A percentile compares a stretch with the other conserved stretches of the same genome.
These are phyloP conservation scores for Trapa bicornis DNA, from an alignment of 345 rosid genomes.

Conservation along the genomic window DNA sequence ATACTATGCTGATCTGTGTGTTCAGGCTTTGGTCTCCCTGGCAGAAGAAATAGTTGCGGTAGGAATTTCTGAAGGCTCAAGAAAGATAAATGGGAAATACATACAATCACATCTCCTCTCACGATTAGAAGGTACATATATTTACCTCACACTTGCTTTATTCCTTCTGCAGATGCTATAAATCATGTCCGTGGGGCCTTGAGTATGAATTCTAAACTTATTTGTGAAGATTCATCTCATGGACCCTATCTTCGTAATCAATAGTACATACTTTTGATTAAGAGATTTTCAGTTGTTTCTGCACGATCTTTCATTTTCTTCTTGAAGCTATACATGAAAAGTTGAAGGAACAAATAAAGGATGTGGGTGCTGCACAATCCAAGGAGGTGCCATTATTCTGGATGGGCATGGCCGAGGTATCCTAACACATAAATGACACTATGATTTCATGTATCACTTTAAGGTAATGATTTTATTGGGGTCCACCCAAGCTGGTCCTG, in stretches of 20 bases:
- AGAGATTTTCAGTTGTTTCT: not conserved
- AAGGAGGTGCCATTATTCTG: constrained; percentile 65
- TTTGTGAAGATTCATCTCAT: too few species aligned
- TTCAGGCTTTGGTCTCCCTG: constrained; percentile 47
- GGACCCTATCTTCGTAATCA: not conserved
- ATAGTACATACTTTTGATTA: not conserved
- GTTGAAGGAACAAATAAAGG: constrained; percentile 59
- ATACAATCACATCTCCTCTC: constrained; percentile 70
- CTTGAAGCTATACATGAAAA: constrained; percentile 43
- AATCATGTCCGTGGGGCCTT: not conserved
- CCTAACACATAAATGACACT: not conserved
- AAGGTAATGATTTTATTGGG: not conserved
- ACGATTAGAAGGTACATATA: constrained; percentile 48
- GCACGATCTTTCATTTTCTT: not conserved
- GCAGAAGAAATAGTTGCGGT: constrained; percentile 66
- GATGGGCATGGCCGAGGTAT: constrained; percentile 88
- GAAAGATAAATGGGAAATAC: constrained; percentile 80
- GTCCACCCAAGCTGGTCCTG: not conserved
- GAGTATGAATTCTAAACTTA: not conserved
- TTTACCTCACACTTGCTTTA: not conserved
- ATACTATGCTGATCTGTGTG: constrained; percentile 3
- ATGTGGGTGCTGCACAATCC: constrained; percentile 48
- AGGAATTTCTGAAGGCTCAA: constrained; percentile 55
- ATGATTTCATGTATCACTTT: not conserved
- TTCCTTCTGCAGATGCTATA: not conserved